Base-by-base conservation (phyloP, 2,329 filamentous ascomycete genomes). In the Cercospora beticola region DNA sequence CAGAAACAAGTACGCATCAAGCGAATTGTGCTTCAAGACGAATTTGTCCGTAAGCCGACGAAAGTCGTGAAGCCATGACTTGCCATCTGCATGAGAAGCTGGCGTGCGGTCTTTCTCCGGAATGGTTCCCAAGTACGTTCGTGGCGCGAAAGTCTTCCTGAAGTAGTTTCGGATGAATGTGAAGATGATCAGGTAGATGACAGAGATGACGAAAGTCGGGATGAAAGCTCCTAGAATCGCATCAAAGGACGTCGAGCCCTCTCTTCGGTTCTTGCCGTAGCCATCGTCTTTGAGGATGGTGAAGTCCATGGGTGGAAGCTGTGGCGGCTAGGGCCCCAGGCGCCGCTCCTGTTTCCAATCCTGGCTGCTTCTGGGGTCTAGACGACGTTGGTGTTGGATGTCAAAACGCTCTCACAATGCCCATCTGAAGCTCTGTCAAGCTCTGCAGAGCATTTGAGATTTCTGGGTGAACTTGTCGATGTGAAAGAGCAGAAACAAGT, bases 61-160 rank as follows among this genome's bases (percentile, higher is more conserved):
- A 71, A 83, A 83, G 65, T 83, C 80, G 6, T 77, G 79, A 62
- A 88, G 81, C 86, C 86, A 88, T 56, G 72, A 73, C 30, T 63
- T 65, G 12, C 75, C 74, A 16, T 70, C 65, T 1, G 73, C 70
- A 18, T 69, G 68, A 16, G 72, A 72, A 3, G 71, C 68, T 18
- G 76, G 76, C 7, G 77, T 78, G 7, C 76, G 71, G 62, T 78
- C 70, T 68, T 78, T 77, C 61, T 76, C 74, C 2, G 75, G 74
- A 10, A 78, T 73, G 3, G 75, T 76, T 6, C 74, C 76, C 9
- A 78, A 69, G 66, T 77, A 78, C 2, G 76, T 78, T 26, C 77
- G 71, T 9, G 77, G 77, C 9, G 76, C 76, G 67, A 78, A 78
- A 49, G 77, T 70, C 65, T 76, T 77, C 16, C 72, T 68, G 68